These are phyloP conservation scores for Phytophthora aleatoria DNA, from an alignment of 352 stramenopile genomes.

Conservation along the genomic window DNA sequence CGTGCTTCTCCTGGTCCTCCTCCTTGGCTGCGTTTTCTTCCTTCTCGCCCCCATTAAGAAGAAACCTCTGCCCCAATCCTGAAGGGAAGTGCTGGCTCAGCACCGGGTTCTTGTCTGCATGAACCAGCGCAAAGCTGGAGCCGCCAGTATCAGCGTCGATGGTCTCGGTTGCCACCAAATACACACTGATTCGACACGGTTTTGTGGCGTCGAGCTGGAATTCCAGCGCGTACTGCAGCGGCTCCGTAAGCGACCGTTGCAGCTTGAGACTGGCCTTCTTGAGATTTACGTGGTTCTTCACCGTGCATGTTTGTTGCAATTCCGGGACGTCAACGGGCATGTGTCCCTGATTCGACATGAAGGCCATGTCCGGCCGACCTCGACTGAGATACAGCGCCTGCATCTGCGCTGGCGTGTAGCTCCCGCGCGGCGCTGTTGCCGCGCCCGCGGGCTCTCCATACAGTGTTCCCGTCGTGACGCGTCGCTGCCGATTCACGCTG, in stretches of 20 bases:
- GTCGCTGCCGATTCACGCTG: slow-evolving; percentile 62
- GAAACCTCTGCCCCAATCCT: slow-evolving; percentile 63
- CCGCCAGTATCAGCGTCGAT: slow-evolving; percentile 69
- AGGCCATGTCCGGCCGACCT: slow-evolving; percentile 80
- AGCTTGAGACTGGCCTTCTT: slow-evolving; percentile 82
- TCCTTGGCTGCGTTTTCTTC: slow-evolving; percentile 10
- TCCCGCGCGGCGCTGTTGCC: slow-evolving; percentile 39
- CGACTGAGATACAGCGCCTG: slow-evolving; percentile 84
- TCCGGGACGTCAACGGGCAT: slow-evolving; percentile 64
- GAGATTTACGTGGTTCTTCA: slow-evolving; percentile 87
- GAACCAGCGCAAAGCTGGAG: slow-evolving; percentile 61
- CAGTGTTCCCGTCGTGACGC: slow-evolving; percentile 42
- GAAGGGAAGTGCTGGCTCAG: slow-evolving; percentile 50
- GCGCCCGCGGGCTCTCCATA: slow-evolving; percentile 69
- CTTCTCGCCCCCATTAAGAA: slow-evolving; percentile 22
- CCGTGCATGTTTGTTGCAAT: slow-evolving; percentile 83
- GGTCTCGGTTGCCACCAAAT: slow-evolving; percentile 65
- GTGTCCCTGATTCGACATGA: slow-evolving; percentile 77
- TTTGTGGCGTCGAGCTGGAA: slow-evolving; percentile 86
- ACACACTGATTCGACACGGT: slow-evolving; percentile 67
- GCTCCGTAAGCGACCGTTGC: slow-evolving; percentile 25
- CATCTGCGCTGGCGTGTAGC: slow-evolving; percentile 84
- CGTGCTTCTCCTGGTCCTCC: slow-evolving; percentile 15
- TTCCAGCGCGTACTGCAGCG: slow-evolving; percentile 46
- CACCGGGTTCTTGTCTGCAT: slow-evolving; percentile 46